Conservation (phyloP, 148 eudicot genomes). For the Vaccinium myrtillus region DNA sequence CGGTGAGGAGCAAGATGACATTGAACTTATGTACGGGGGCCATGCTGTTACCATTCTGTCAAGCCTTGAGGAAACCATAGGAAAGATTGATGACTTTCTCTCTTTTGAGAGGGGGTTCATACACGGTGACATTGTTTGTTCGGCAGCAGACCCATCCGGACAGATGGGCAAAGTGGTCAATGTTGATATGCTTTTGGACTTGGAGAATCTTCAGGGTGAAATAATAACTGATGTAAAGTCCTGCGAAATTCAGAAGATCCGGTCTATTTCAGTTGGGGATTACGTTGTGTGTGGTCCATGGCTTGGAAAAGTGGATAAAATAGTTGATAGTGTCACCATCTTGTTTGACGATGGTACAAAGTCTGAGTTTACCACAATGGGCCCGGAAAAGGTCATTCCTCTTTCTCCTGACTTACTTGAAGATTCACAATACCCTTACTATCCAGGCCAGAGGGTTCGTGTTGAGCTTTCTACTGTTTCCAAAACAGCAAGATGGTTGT, state of each 20-base stretch:
- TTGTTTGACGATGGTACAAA: constrained; percentile 79
- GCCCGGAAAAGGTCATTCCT: constrained; percentile 54
- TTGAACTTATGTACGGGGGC: constrained; percentile 64
- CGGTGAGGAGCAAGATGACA: constrained; percentile 78
- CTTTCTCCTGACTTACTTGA: constrained; percentile 68
- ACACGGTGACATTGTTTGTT: constrained; percentile 72
- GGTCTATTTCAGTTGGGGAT: constrained; percentile 64
- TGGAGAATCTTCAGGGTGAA: constrained; percentile 66
- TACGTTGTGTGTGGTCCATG: constrained; percentile 72
- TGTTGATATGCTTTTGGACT: constrained; percentile 59
- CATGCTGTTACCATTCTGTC: constrained; percentile 78
- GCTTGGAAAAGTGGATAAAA: constrained; percentile 81
- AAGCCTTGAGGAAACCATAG: constrained; percentile 77
- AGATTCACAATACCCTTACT: constrained; percentile 72
- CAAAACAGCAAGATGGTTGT: constrained; percentile 70
- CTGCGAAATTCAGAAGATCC: constrained; percentile 47
- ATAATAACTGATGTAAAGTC: constrained; percentile 51
- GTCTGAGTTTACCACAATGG: constrained; percentile 52
- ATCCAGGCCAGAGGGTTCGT: constrained; percentile 84
- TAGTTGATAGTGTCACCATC: constrained; percentile 57
- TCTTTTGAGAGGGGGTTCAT: constrained; percentile 74
- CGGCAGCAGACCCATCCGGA: constrained; percentile 51
- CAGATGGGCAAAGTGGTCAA: constrained; percentile 77
- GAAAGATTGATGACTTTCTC: constrained; percentile 87
- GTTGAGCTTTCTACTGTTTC: constrained; percentile 44